phyloP scores from a whole-genome alignment of 306 rosid genomes.

The Prunus padus region DNA sequence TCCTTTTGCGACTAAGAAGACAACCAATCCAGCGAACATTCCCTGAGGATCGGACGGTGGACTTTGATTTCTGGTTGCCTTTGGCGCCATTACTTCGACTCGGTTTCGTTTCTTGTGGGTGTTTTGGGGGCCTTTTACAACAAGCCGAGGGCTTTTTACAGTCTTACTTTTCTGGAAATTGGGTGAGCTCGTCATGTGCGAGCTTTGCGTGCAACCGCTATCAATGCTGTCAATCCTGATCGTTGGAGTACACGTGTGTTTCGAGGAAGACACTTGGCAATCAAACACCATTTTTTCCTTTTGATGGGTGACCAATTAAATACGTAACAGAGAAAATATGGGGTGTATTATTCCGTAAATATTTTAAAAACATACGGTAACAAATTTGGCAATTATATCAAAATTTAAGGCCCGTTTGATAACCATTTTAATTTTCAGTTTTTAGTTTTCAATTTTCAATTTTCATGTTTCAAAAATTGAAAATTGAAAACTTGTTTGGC shows the following conservation, averaged over 20 bases:
- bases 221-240: not conserved
- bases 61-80: constrained; percentile 37
- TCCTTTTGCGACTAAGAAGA: constrained; percentile 58
- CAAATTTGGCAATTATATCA: too few species aligned
- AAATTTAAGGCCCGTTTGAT: too few species aligned
- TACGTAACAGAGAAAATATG: not conserved
- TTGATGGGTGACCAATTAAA: not conserved
- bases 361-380: too few species aligned
- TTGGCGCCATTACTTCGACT: constrained; percentile 60
- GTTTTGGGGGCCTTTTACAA: not conserved
- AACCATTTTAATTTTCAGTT: too few species aligned
- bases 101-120: not conserved
- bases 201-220: not conserved
- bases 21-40: constrained; percentile 63
- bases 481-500: too few species aligned
- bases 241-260: not conserved
- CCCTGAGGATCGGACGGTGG: constrained; percentile 44
- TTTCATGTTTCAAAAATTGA: too few species aligned
- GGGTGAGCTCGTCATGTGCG: not conserved
- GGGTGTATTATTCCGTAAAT: too few species aligned
- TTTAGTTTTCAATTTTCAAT: too few species aligned
- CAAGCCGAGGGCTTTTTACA: not conserved
- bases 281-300: not conserved
- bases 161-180: not conserved
- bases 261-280: not conserved